These are phyloP conservation scores for Cercospora nicotianae DNA, from an alignment of 2,329 filamentous ascomycete species.

Conservation along the genomic window DNA sequence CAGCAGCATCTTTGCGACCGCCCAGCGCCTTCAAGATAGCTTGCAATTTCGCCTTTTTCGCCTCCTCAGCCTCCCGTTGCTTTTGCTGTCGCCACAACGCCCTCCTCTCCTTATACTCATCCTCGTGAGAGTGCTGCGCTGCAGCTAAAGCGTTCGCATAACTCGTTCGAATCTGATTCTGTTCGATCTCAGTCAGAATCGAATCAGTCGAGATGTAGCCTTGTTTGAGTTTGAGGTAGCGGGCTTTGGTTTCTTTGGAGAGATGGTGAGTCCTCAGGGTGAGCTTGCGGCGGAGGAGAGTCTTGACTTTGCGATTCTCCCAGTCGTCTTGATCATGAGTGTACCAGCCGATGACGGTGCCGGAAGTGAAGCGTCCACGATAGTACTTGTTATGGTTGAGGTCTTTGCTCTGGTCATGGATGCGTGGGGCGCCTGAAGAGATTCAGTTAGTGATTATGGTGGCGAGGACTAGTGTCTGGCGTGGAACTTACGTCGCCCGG, in stretches of 20 bases:
- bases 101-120: background rate
- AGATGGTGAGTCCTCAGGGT: background rate
- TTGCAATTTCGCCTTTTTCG: background rate
- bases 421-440: background rate
- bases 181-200: background rate
- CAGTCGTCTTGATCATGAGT: background rate
- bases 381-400: slow-evolving; percentile 2
- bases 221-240: background rate
- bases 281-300: background rate
- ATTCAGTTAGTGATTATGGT: background rate
- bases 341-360: slow-evolving; percentile 9
- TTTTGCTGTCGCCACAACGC: background rate
- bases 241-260: background rate
- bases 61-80: background rate
- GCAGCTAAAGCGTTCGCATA: background rate
- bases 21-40: slow-evolving; percentile 2
- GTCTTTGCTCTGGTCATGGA: background rate
- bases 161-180: background rate
- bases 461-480: too few relatives aligned
- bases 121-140: background rate
- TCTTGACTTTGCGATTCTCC: background rate
- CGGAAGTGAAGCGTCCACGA: slow-evolving; percentile 1
- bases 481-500: background rate
- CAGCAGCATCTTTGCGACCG: background rate
- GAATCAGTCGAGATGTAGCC: background rate